Base-by-base conservation (phyloP, 768 basidiomycete species). In the Rhizopogon salebrosus region DNA sequence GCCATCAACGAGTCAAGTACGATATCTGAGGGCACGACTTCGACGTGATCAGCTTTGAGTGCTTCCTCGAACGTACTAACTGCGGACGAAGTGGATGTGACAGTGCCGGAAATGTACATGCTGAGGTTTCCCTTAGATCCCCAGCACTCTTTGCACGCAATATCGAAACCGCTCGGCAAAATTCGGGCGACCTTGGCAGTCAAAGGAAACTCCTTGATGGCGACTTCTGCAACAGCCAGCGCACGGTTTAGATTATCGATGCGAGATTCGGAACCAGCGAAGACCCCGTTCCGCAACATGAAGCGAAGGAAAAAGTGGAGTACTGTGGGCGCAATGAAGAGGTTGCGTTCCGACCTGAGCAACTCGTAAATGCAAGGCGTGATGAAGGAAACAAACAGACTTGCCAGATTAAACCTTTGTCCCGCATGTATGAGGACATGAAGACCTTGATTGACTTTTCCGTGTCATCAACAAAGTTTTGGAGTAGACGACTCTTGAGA, bases 331-430 rank as follows among this genome's bases (percentile, higher is more conserved):
- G 75, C 66, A 39, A 65, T 71, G 26, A 66, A 59, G 18, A 78
- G 60, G 57, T 79, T 77, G 31, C 58, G 65, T 23, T 74, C 72
- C 0, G 72, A 62, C 74, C 78, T 80, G 70, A 35, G 1, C 6
- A 27, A 39, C 59, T n/a, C 61, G 51, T 40, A 26, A 58, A 35
- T 18, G 46, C 38, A 48, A 36, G 18, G 55, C 34, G 3, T 22
- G 18, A n/a, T 41, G 24, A 10, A 11, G 22, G 23, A 51, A 16
- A n/a, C 46, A 51, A 42, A 36, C 7, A 54, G 36, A 39, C 50
- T 20, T 58, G 87, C 87, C 84, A 89, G 53, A 83, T 75, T 31
- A 87, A 67, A 14, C 89, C 89, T 49, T 80, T 79, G 50, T 80
- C 75, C 23, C 78, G 70, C 69, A 82, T 82, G 59, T 84, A 79